phyloP scores from a whole-genome alignment of 176 grass and related monocot species.

The Elymus sibiricus region DNA sequence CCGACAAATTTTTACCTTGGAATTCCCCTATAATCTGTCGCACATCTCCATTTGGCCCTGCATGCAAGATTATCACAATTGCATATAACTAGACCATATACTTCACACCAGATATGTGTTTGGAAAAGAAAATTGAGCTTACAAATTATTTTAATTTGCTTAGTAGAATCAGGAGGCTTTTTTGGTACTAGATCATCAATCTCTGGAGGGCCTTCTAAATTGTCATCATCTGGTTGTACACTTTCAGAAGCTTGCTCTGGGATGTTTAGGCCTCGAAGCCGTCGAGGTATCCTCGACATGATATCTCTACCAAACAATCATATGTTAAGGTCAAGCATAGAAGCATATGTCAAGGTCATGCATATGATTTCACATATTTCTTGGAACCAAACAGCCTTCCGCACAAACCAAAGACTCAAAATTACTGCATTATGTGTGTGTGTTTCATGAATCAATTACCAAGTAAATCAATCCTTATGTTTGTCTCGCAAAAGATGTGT shows the following conservation, averaged over 20 bases:
- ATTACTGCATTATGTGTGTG: no score
- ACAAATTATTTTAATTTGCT: background rate
- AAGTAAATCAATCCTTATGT: no score
- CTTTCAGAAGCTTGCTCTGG: background rate
- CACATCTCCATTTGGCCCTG: background rate
- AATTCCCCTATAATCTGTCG: background rate
- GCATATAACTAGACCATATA: no score
- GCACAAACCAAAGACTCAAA: no score
- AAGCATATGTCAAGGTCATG: no score
- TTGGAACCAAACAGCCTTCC: no score
- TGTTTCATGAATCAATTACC: no score
- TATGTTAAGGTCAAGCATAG: no score
- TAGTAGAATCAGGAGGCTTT: background rate
- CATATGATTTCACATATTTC: no score
- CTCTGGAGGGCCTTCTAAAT: background rate
- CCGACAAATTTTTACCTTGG: background rate
- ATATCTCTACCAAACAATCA: background rate
- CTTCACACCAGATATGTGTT: background rate
- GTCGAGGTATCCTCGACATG: background rate
- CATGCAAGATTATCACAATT: background rate
- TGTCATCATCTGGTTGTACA: background rate
- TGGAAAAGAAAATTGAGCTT: background rate
- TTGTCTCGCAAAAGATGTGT: no score
- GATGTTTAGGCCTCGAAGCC: background rate
- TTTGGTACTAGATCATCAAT: background rate